Conservation (phyloP, 176 grass and related monocot genomes). For the Oryza meyeriana region DNA sequence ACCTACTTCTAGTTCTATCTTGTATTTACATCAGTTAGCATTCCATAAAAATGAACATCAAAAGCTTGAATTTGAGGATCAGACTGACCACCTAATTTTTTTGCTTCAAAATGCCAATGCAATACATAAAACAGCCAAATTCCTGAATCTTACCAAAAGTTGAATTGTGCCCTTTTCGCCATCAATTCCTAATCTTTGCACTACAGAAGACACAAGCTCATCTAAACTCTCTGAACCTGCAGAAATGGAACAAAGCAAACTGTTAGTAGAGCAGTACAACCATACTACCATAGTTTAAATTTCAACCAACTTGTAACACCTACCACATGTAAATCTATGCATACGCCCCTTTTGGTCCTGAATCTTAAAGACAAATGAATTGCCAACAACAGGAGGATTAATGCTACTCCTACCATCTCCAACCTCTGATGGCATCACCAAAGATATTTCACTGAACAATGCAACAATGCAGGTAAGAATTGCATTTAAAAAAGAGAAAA, state of each 20-base stretch:
- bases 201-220: slow-evolving; percentile 60
- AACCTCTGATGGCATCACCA: slow-evolving; percentile 65
- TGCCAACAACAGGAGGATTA: slow-evolving; percentile 61
- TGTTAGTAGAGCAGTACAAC: slow-evolving; percentile 19
- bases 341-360: slow-evolving; percentile 72
- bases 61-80: not conserved
- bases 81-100: not conserved
- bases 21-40: not conserved
- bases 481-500: not conserved
- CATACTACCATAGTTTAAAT: not conserved
- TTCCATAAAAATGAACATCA: not conserved
- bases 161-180: slow-evolving; percentile 49
- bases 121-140: not conserved
- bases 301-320: slow-evolving; percentile 36
- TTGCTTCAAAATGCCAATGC: not conserved
- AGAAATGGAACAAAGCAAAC: not conserved
- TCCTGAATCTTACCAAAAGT: slow-evolving; percentile 64
- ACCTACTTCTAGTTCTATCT: slow-evolving; percentile 3
- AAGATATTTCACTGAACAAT: slow-evolving; percentile 65
- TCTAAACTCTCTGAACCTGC: slow-evolving; percentile 67
- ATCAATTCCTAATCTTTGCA: slow-evolving; percentile 51
- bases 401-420: slow-evolving; percentile 53
- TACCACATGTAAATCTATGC: slow-evolving; percentile 90
- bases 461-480: slow-evolving; percentile 22
- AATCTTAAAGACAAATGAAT: slow-evolving; percentile 83